phyloP scores from a whole-genome alignment of 73 alveolate species.

The Symbiodinium pilosum region DNA sequence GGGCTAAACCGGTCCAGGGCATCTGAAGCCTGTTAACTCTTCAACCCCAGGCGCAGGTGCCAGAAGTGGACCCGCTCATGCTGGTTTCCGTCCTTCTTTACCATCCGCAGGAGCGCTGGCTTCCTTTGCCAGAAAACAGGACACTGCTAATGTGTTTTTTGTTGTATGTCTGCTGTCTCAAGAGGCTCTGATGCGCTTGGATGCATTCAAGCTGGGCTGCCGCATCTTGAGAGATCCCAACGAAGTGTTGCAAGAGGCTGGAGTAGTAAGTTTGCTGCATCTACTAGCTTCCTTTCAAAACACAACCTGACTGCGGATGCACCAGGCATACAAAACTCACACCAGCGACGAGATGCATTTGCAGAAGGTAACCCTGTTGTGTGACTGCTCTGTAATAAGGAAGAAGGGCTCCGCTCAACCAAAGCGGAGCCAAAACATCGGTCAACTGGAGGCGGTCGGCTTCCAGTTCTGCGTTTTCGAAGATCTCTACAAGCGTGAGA shows the following conservation, averaged over 20 bases:
- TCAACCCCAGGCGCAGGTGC: constrained; percentile 44
- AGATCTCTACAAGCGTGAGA: constrained; percentile 40
- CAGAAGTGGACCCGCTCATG: constrained; percentile 76
- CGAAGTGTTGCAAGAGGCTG: constrained; percentile 44
- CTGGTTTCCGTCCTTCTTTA: constrained; percentile 64
- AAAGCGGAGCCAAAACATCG: background rate
- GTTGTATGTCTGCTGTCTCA: background rate
- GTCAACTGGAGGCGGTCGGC: constrained; percentile 40
- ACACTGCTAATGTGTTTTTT: background rate
- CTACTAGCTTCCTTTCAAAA: background rate
- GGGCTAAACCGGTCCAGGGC: background rate
- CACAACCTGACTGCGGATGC: no score
- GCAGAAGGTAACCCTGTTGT: constrained; percentile 36
- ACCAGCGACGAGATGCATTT: constrained; percentile 77
- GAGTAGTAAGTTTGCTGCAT: no score
- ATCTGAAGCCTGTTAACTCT: background rate
- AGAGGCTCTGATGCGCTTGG: constrained; percentile 69
- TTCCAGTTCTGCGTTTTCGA: constrained; percentile 81
- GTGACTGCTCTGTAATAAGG: no score
- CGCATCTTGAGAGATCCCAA: constrained; percentile 69
- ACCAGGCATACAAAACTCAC: constrained; percentile 67
- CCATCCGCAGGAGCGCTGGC: constrained; percentile 51
- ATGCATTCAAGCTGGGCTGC: constrained; percentile 85
- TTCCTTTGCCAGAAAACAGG: background rate
- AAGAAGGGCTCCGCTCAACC: no score